Evolutionary conservation across 305 asterid genomes (phyloP).

Genomic region (Fraxinus baroniana): DNA sequence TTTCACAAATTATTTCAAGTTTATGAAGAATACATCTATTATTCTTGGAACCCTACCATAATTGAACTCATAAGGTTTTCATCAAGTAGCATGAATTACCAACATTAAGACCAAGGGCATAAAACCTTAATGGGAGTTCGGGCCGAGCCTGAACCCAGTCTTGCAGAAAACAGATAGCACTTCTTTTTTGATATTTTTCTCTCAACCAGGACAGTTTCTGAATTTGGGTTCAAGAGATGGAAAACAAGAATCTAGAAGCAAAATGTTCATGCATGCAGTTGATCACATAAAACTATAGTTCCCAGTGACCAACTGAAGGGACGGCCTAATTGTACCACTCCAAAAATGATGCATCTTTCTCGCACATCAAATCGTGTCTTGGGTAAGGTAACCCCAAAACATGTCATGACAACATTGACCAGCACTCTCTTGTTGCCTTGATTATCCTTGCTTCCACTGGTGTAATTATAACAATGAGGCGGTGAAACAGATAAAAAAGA

Average conservation of each 20-base stretch:
- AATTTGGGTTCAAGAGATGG: neutral
- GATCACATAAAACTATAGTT: neutral
- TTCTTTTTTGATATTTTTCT: neutral
- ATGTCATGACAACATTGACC: neutral
- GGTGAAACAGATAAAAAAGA: neutral
- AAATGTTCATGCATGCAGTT: neutral
- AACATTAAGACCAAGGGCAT: neutral
- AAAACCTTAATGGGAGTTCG: neutral
- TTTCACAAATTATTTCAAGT: neutral
- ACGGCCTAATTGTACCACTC: neutral
- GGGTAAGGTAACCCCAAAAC: neutral
- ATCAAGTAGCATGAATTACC: neutral
- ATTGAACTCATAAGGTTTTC: neutral
- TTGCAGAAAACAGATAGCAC: neutral
- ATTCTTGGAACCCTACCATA: neutral
- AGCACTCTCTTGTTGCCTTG: neutral
- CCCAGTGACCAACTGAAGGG: neutral
- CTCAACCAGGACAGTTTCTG: neutral
- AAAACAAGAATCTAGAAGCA: neutral
- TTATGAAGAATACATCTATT: neutral
- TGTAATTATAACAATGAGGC: neutral
- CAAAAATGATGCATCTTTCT: neutral
- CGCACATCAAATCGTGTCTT: neutral
- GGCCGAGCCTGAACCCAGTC: neutral
- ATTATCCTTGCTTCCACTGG: neutral